Evolutionary conservation across 495 filamentous ascomycete species (phyloP).

Genomic region (Echria macrotheca): DNA sequence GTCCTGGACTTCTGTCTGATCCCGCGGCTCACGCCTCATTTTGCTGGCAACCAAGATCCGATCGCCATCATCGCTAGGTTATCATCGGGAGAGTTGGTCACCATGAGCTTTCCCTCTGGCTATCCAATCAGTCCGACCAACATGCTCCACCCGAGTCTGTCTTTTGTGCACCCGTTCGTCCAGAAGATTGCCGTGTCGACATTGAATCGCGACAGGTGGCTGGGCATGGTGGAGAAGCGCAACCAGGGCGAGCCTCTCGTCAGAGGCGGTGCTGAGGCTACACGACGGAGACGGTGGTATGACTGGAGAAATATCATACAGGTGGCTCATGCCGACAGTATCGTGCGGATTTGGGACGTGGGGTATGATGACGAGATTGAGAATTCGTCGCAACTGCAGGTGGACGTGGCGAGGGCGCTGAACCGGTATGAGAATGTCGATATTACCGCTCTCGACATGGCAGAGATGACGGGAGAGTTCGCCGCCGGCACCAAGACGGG

Average conservation of each 20-base stretch:
- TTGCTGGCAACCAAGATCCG: slow-evolving; percentile 81
- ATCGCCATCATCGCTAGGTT: slow-evolving; percentile 75
- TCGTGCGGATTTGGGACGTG: slow-evolving; percentile 80
- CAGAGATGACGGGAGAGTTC: slow-evolving; percentile 73
- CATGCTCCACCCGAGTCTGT: slow-evolving; percentile 76
- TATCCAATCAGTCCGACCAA: slow-evolving; percentile 87
- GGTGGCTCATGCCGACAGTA: slow-evolving; percentile 82
- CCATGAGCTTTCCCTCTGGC: slow-evolving; percentile 85
- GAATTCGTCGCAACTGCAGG: slow-evolving; percentile 73
- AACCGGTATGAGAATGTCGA: slow-evolving; percentile 72
- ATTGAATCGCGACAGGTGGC: slow-evolving; percentile 73
- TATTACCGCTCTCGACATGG: slow-evolving; percentile 68
- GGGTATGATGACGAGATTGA: slow-evolving; percentile 91
- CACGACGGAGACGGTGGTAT: slow-evolving; percentile 62
- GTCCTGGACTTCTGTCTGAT: slow-evolving; percentile 79
- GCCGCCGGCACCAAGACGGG: slow-evolving; percentile 75
- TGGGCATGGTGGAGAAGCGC: slow-evolving; percentile 76
- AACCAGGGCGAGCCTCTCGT: slow-evolving; percentile 68
- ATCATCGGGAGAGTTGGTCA: slow-evolving; percentile 79
- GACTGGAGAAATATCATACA: slow-evolving; percentile 76
- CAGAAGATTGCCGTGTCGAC: slow-evolving; percentile 59
- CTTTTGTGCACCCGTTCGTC: slow-evolving; percentile 83
- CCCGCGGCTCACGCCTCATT: slow-evolving; percentile 76
- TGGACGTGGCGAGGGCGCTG: slow-evolving; percentile 80
- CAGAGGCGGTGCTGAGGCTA: slow-evolving; percentile 66